These are phyloP conservation scores for Paraconiothyrium sp. DNA, from an alignment of 2,329 filamentous ascomycete genomes.

Conservation along the genomic window DNA sequence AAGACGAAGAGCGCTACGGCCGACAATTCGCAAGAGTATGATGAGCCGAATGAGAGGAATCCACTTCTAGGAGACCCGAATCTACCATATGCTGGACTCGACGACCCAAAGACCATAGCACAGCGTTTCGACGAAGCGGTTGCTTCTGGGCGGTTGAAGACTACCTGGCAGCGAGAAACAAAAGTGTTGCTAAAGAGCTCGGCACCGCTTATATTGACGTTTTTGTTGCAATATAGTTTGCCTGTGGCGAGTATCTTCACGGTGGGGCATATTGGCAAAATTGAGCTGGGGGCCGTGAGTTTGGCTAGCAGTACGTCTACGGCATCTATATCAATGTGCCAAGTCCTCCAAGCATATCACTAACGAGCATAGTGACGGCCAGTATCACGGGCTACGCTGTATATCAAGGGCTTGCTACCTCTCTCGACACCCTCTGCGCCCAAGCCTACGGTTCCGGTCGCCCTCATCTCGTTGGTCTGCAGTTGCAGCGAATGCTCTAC, in stretches of 20 bases:
- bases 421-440: slow-evolving; percentile 89
- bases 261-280: slow-evolving; percentile 60
- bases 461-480: slow-evolving; percentile 85
- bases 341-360: not conserved
- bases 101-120: slow-evolving; percentile 57
- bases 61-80: slow-evolving; percentile 56
- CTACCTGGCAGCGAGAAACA: slow-evolving; percentile 89
- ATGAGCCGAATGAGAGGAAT: slow-evolving; percentile 56
- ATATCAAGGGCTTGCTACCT: slow-evolving; percentile 78
- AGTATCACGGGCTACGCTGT: slow-evolving; percentile 60
- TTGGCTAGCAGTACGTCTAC: slow-evolving; percentile 50
- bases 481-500: slow-evolving; percentile 82
- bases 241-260: slow-evolving; percentile 60
- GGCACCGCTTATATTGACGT: slow-evolving; percentile 57
- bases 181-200: slow-evolving; percentile 74
- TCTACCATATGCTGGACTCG: slow-evolving; percentile 57
- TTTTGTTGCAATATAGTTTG: slow-evolving; percentile 59
- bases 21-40: slow-evolving; percentile 43
- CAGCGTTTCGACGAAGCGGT: slow-evolving; percentile 73
- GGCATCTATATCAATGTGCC: not conserved
- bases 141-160: slow-evolving; percentile 79
- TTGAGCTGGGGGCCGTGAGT: slow-evolving; percentile 59
- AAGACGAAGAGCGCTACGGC: slow-evolving; percentile 38
- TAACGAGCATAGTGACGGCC: slow-evolving; percentile 52
- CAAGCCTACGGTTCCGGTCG: slow-evolving; percentile 94